Evolutionary conservation across 1,139 yeast genomes (phyloP).

Genomic region (Yamadazyma diospyri): DNA sequence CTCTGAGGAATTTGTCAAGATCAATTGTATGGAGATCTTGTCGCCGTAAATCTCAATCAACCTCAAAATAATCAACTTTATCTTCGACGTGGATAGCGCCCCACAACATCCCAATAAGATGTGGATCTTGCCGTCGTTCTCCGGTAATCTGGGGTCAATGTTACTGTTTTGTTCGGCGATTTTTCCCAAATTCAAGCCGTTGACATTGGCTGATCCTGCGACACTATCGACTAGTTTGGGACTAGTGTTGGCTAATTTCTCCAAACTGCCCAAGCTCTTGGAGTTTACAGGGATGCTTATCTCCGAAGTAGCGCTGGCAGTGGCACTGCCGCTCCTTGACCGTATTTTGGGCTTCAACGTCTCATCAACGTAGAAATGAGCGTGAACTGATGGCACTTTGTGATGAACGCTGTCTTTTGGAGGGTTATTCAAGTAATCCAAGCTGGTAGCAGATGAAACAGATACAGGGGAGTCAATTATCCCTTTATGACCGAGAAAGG

Average conservation of each 20-base stretch:
- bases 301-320: constrained; percentile 19
- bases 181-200: constrained; percentile 9
- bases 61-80: constrained; percentile 70
- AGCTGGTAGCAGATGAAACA: constrained; percentile 21
- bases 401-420: constrained; percentile 41
- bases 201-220: constrained; percentile 5
- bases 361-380: constrained; percentile 77
- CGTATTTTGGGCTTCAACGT: constrained; percentile 51
- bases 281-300: constrained; percentile 1
- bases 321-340: constrained; percentile 40
- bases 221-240: constrained; percentile 20
- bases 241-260: constrained; percentile 12
- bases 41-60: constrained; percentile 77
- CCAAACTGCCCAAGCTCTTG: constrained; percentile 14
- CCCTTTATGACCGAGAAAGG: constrained; percentile 9
- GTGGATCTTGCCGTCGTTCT: constrained; percentile 88
- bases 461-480: constrained; percentile 13
- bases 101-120: constrained; percentile 89
- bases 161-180: constrained; percentile 47
- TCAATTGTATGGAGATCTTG: constrained; percentile 72
- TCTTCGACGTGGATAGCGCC: constrained; percentile 73
- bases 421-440: constrained; percentile 29
- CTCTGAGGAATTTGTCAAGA: constrained; percentile 79
- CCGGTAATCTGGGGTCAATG: constrained; percentile 78
- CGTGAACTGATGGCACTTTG: constrained; percentile 65